phyloP scores from a whole-genome alignment of 108 stramenopile genomes.

The Mediolabrus comicus region DNA sequence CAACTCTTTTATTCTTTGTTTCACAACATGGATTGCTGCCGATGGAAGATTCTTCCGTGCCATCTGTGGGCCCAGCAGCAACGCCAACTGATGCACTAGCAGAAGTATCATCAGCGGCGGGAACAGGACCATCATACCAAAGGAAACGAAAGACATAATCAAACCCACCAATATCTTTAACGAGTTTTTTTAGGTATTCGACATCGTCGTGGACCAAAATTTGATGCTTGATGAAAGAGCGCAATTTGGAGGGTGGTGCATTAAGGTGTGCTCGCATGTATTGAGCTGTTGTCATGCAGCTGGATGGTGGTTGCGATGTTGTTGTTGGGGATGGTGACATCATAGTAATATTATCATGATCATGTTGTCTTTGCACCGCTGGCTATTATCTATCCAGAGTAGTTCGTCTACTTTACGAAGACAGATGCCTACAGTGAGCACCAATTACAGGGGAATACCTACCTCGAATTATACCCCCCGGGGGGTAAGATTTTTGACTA shows the following conservation, averaged over 20 bases:
- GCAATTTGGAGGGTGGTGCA: constrained; percentile 24
- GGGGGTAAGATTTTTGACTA: too few species aligned
- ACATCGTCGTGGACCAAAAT: constrained; percentile 27
- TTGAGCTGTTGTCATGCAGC: constrained; percentile 19
- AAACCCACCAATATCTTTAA: constrained; percentile 24
- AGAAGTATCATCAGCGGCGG: background rate
- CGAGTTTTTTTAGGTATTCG: constrained; percentile 21
- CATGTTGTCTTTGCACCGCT: too few species aligned
- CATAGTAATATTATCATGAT: too few species aligned
- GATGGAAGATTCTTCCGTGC: background rate
- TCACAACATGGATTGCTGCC: background rate
- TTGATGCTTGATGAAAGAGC: constrained; percentile 23
- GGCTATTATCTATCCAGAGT: too few species aligned
- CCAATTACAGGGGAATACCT: too few species aligned
- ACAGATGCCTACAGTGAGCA: too few species aligned
- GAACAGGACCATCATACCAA: constrained; percentile 42
- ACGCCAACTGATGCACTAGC: background rate
- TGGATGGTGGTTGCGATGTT: background rate
- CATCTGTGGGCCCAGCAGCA: background rate
- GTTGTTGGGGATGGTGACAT: too few species aligned
- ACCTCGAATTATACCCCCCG: too few species aligned
- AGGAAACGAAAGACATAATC: constrained; percentile 39
- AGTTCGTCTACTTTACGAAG: too few species aligned
- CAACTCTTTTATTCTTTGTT: constrained; percentile 4
- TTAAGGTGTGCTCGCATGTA: constrained; percentile 33